Evolutionary conservation across 768 basidiomycete species (phyloP), one percentile per base, ranked within the genome.

Genomic region (Agaricus sinodeliciosus): DNA sequence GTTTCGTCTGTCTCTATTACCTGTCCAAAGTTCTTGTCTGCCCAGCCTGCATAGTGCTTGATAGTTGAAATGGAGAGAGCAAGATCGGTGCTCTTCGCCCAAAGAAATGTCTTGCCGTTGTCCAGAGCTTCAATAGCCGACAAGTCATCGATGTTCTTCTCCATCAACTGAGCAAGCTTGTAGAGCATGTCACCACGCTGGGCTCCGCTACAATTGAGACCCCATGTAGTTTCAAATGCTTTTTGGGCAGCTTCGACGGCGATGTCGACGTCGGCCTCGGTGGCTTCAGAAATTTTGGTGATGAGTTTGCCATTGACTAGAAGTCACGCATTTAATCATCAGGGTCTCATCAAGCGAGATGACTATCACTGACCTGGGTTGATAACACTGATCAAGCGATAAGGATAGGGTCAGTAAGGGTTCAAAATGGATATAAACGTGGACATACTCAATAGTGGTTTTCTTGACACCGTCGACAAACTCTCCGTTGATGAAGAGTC

Each of bases 41-140:
- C 87, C 82, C 87, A 87, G 26, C 91, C 92, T 43, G 82, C 88
- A 60, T 85, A 94, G 70, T 92, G 94, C 36, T 79, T 73, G 55
- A 90, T 65, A 44, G 72, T 71, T 25, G 63, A 72, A 50, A 81
- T 73, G 3, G 75, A 66, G 49, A 67, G 66, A 2, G 61, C 55
- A 3, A 87, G 65, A 58, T 87, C 87, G 0, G 60, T 66, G 12
- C 63, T 67, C 56, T 70, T 78, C 25, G 80, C 71, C 65, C 66
- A 70, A 7, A 34, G 40, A 61, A 77, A 84, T 1, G 80, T 75
- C 65, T 85, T 87, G 73, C 79, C 78, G 57, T 81, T 82, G 64
- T 90, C 80, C 54, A 85, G 67, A 19, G 82, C 70, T 66, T 90
- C 88, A 41, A 90, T 64, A 3, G 85, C 66, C 1, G 66, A 58